These are phyloP conservation scores for Lignosus rhinocerotis DNA, from an alignment of 1,284 basidiomycete genomes.

Conservation along the genomic window DNA sequence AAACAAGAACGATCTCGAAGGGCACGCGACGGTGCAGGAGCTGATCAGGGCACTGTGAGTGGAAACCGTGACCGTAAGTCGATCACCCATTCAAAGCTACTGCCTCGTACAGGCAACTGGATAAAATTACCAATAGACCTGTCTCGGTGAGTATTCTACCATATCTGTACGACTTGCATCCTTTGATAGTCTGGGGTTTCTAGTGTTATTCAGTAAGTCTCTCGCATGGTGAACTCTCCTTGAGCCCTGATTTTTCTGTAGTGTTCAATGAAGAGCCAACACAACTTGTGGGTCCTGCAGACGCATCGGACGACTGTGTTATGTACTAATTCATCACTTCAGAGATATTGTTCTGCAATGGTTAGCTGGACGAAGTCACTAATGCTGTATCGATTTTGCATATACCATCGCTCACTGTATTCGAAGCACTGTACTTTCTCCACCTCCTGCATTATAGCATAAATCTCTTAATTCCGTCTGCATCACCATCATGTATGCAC, in stretches of 20 bases:
- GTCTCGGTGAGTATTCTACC: slow-evolving; percentile 71
- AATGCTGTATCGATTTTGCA: slow-evolving; percentile 13
- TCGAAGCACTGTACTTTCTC: slow-evolving; percentile 14
- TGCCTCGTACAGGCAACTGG: slow-evolving; percentile 57
- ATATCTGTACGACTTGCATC: not conserved
- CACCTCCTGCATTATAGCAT: not conserved
- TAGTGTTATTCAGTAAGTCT: slow-evolving; percentile 78
- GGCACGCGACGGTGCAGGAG: slow-evolving; percentile 82
- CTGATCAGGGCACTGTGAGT: slow-evolving; percentile 77
- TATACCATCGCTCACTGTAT: slow-evolving; percentile 14
- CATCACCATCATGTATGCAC: not conserved
- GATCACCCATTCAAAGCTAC: not conserved
- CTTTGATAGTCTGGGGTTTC: slow-evolving; percentile 18
- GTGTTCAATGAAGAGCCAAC: slow-evolving; percentile 94
- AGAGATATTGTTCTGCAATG: slow-evolving; percentile 78
- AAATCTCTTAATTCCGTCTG: not conserved
- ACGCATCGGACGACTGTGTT: not conserved
- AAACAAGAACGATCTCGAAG: slow-evolving; percentile 92
- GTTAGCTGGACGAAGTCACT: slow-evolving; percentile 68
- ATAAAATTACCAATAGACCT: slow-evolving; percentile 80
- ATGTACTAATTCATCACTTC: not conserved
- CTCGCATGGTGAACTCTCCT: slow-evolving; percentile 7
- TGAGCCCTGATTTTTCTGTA: slow-evolving; percentile 34
- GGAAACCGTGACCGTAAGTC: slow-evolving; percentile 9
- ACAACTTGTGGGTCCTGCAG: slow-evolving; percentile 72